Evolutionary conservation across 768 basidiomycete genomes (phyloP), one percentile per base, ranked within the genome.

Genomic region (Mycena kentingensis): DNA sequence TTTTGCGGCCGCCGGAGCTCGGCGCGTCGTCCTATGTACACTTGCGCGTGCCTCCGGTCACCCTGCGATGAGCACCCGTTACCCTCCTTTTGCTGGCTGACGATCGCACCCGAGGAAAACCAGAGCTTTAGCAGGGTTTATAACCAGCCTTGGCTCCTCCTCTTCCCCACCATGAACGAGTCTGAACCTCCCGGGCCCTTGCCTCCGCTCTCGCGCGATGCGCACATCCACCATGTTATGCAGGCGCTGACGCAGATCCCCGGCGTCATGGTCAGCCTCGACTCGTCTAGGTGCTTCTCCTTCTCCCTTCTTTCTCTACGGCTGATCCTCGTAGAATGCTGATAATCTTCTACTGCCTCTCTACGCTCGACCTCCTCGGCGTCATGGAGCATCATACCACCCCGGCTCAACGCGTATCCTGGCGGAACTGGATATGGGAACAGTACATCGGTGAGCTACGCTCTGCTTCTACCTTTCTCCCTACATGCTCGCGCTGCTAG

Each of bases 361-460:
- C 93, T 0, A 79, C 83, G 0, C 72, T 99, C 21, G 95, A 98
- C 63, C 69, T 98, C 25, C 76, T 93, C 5, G 83, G 79, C 2
- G 67, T 72, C 0, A 57, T 87, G 8, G 65, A 76, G 25, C 63
- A 69, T 3, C 79, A 80, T 55, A 77, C 77, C 1, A 77, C 63
- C 5, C 64, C 73, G 4, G 60, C 63, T 15, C 84, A 93, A 54
- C 79, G 80, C 19, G 67, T 79, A 32, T 66, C 67, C 1, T 96
- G 89, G 87, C 72, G 73, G 42, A 75, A 81, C 44, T 98, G 95
- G 95, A 80, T 98, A 38, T 99, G 95, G 92, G 79, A 77, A 21
- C 87, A 94, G 67, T 90, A 97, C 57, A 80, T 77, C 28, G 70
- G 90, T 88, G 29, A 8, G n/a, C 44, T 29, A 32, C 18, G n/a